Evolutionary conservation across 148 eudicot species (phyloP).

Genomic region (Selenicereus undatus): DNA sequence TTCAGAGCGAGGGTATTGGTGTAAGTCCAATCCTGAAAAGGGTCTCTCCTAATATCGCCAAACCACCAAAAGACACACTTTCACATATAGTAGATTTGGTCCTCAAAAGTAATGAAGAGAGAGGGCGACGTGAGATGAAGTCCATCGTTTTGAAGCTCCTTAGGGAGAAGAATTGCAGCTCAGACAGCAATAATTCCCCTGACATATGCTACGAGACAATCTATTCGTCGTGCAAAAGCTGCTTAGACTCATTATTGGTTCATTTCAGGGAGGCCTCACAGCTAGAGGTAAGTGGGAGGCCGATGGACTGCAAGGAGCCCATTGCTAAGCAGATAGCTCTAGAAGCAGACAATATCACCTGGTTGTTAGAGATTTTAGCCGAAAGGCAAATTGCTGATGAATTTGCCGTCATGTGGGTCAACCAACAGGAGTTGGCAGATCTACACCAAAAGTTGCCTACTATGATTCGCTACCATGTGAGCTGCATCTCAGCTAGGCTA

Average conservation of each 20-base stretch:
- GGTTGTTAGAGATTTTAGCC: slow-evolving; percentile 88
- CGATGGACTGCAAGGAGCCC: slow-evolving; percentile 40
- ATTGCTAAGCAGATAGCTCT: slow-evolving; percentile 51
- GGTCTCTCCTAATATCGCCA: slow-evolving; percentile 49
- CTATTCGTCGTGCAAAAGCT: slow-evolving; percentile 54
- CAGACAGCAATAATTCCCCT: slow-evolving; percentile 37
- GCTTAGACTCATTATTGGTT: slow-evolving; percentile 46
- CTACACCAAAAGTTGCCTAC: slow-evolving; percentile 57
- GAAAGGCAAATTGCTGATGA: slow-evolving; percentile 73
- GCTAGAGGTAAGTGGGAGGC: slow-evolving; percentile 31
- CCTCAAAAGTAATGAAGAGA: slow-evolving; percentile 83
- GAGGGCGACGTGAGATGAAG: slow-evolving; percentile 89
- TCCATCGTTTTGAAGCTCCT: slow-evolving; percentile 79
- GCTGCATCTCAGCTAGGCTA: slow-evolving; percentile 69
- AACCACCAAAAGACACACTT: slow-evolving; percentile 71
- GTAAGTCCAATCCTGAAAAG: slow-evolving; percentile 74
- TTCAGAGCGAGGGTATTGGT: slow-evolving; percentile 50
- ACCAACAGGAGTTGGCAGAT: slow-evolving; percentile 66
- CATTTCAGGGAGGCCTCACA: slow-evolving; percentile 53
- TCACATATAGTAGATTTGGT: slow-evolving; percentile 69
- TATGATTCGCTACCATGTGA: slow-evolving; percentile 57
- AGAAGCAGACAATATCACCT: slow-evolving; percentile 76
- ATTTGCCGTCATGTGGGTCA: slow-evolving; percentile 73
- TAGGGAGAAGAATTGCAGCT: slow-evolving; percentile 49
- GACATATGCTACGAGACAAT: slow-evolving; percentile 65